Conservation (phyloP, 371 early-diverging fungal species). For the Basidiobolus meristosporus region DNA sequence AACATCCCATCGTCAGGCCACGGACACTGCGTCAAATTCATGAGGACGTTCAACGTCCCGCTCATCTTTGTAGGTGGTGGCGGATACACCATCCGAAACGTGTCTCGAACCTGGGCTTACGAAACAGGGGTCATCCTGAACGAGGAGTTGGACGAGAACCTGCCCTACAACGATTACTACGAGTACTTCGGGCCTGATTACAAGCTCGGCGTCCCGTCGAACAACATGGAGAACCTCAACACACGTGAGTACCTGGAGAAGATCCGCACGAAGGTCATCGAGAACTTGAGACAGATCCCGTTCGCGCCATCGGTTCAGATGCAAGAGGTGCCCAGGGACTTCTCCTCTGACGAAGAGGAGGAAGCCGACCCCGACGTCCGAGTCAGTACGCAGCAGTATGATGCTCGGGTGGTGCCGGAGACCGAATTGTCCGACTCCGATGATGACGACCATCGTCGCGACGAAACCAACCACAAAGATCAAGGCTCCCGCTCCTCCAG, state of each 20-base stretch:
- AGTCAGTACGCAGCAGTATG: slow-evolving; percentile 23
- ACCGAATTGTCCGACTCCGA: slow-evolving; percentile 41
- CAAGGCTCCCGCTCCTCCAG: not conserved
- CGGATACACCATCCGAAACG: slow-evolving; percentile 98
- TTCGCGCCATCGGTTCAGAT: slow-evolving; percentile 94
- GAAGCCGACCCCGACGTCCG: slow-evolving; percentile 26
- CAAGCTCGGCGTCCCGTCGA: slow-evolving; percentile 77
- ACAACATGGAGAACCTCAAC: slow-evolving; percentile 94
- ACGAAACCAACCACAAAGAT: slow-evolving; percentile 3
- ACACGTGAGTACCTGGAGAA: slow-evolving; percentile 75
- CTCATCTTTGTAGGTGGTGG: slow-evolving; percentile 96
- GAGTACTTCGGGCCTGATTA: slow-evolving; percentile 92
- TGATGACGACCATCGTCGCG: slow-evolving; percentile 16
- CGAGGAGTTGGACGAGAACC: slow-evolving; percentile 36
- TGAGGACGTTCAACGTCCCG: slow-evolving; percentile 85
- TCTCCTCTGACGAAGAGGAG: slow-evolving; percentile 14
- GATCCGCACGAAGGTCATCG: slow-evolving; percentile 49
- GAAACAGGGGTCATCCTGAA: slow-evolving; percentile 91
- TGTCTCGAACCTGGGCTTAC: slow-evolving; percentile 94
- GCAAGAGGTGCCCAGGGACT: slow-evolving; percentile 29
- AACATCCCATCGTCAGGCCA: slow-evolving; percentile 21
- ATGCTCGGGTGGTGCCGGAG: slow-evolving; percentile 27
- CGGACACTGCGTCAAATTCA: slow-evolving; percentile 83
- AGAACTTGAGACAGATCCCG: slow-evolving; percentile 70
- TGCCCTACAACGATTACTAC: slow-evolving; percentile 90